phyloP scores from a whole-genome alignment of 345 rosid species.

The Erysimum cheiranthoides region DNA sequence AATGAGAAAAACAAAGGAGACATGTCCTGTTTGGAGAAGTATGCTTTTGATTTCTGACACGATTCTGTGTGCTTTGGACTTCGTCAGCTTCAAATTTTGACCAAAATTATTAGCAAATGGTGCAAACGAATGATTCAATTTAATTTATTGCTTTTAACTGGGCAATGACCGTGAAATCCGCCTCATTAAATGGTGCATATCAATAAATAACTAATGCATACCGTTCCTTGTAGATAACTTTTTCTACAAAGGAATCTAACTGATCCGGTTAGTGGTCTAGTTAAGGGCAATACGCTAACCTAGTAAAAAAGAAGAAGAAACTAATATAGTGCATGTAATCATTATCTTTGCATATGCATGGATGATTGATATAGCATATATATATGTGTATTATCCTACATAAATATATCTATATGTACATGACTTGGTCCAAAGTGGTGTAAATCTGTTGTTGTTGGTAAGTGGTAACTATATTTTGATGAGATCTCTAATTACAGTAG shows the following conservation, averaged over 20 bases:
- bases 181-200: not conserved
- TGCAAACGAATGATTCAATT: constrained; percentile 14
- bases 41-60: constrained; percentile 40
- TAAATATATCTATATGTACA: not conserved
- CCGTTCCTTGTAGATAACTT: not conserved
- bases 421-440: not conserved
- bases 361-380: constrained; percentile 6
- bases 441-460: constrained; percentile 22
- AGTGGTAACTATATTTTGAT: constrained; percentile 21
- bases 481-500: constrained; percentile 10
- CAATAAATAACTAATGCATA: constrained; percentile 1
- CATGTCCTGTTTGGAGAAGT: constrained; percentile 35
- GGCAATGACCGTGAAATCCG: constrained; percentile 27
- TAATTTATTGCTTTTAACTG: not conserved
- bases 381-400: not conserved
- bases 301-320: not conserved
- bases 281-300: not conserved
- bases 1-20: constrained; percentile 9
- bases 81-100: constrained; percentile 45
- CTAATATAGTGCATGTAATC: not conserved
- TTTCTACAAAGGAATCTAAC: constrained; percentile 16
- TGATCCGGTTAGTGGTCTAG: not conserved
- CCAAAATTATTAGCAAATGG: constrained; percentile 34
- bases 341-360: not conserved
- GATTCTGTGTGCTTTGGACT: constrained; percentile 37